A percentile compares a stretch with the other conserved stretches of the same genome.
These are phyloP conservation scores for Coffea canephora DNA, from an alignment of 257 asterid genomes.

Conservation along the genomic window DNA sequence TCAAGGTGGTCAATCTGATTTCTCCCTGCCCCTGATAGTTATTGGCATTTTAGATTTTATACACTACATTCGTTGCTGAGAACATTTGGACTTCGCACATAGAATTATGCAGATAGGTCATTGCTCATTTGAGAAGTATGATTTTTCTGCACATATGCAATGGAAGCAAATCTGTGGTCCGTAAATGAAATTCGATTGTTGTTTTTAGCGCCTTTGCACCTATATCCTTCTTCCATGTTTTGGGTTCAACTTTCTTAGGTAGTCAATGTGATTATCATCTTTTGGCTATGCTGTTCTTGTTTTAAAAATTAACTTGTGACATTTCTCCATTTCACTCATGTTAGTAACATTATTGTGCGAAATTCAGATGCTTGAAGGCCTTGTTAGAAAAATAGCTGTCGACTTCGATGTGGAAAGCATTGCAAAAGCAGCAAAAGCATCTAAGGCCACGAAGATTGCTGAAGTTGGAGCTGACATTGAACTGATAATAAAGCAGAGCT, in stretches of 20 bases:
- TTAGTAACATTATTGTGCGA: not conserved
- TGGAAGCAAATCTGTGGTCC: not conserved
- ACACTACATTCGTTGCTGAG: not conserved
- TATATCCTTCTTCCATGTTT: not conserved
- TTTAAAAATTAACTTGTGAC: not conserved
- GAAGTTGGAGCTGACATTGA: slow-evolving; percentile 94
- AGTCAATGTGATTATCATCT: not conserved
- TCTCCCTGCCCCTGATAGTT: not conserved
- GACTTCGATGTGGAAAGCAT: slow-evolving; percentile 80
- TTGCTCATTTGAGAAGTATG: not conserved
- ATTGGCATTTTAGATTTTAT: too few relatives aligned
- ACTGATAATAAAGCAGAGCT: slow-evolving; percentile 55
- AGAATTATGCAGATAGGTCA: not conserved
- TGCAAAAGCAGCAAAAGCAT: slow-evolving; percentile 74
- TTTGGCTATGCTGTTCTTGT: not conserved
- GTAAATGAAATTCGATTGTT: not conserved
- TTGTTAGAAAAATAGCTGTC: slow-evolving; percentile 67
- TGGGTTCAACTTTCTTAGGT: not conserved
- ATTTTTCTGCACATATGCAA: not conserved
- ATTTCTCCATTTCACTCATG: not conserved
- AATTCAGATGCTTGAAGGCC: slow-evolving; percentile 87
- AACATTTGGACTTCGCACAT: not conserved
- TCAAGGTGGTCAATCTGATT: not conserved
- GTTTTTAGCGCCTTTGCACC: not conserved
- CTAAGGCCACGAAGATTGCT: slow-evolving; percentile 69